Base-by-base conservation (phyloP, 768 basidiomycete species). In the Dentipellis fragilis region DNA sequence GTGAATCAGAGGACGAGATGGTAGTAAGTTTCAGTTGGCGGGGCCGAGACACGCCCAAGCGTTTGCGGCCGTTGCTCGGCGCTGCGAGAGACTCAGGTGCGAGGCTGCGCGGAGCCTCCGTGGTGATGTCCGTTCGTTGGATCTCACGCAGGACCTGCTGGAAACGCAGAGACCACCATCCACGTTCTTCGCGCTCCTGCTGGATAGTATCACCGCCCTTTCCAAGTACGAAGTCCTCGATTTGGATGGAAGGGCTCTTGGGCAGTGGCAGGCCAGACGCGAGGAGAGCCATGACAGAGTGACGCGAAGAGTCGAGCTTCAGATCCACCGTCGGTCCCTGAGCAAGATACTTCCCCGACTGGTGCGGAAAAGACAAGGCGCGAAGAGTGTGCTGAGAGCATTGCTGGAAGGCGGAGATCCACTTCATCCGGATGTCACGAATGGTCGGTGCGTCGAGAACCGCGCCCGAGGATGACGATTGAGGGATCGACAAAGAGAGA, bases 81-180 rank as follows among this genome's bases (percentile, higher is more conserved):
- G n/a, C 11, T 16, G 49, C 22, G 9, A 37, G 11, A 29, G 50
- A 36, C 40, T 40, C 52, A 1, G 36, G 38, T 12, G 39, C 38
- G 12, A 53, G 52, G 21, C 23, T 35, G 22, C 22, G 10, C 19
- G 21, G 52, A 12, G 17, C 17, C 17, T 45, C n/a, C 10, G 55
- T 38, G 35, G 46, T 40, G n/a, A 34, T 21, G n/a, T 54, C 55
- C 17, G 57, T 62, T 55, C 62, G 58, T 56, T 78, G 77, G 60
- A 83, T 64, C 64, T 87, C 86, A 10, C 69, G 65, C 56, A 84
- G 67, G 11, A 85, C 78, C 59, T 84, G 77, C 60, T 80, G 80
- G 60, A 87, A 86, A 47, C 84, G 70, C 42, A 81, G 61, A 11
- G 80, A 73, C 87, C 88, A 89, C 84, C 85, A 89, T 4, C 79